A percentile compares a stretch with the other conserved stretches of the same genome.
phyloP scores from a whole-genome alignment of 2,329 filamentous ascomycete species.

The Fusarium anguioides region DNA sequence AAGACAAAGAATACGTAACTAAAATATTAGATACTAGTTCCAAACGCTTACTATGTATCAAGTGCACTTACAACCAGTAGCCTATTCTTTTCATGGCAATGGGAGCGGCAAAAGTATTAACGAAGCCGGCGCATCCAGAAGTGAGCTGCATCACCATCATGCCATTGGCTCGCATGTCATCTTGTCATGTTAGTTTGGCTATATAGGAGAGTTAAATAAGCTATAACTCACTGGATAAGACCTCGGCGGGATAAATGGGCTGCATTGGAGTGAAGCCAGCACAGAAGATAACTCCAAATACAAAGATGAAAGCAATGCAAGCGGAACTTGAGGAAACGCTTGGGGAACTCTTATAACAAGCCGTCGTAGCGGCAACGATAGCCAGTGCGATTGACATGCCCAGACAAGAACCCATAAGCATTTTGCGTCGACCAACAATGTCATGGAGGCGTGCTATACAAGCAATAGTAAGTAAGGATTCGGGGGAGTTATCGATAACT shows the following conservation, averaged over 20 bases:
- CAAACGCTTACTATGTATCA: fast-evolving
- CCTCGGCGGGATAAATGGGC: slow-evolving; percentile 14
- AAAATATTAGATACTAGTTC: fast-evolving
- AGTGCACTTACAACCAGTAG: slow-evolving; percentile 15
- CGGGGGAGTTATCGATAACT: background rate
- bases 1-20: slow-evolving; percentile 20
- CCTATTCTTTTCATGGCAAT: slow-evolving; percentile 35
- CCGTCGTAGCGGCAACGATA: slow-evolving; percentile 4
- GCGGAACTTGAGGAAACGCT: slow-evolving; percentile 5
- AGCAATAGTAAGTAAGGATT: background rate
- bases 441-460: slow-evolving; percentile 9
- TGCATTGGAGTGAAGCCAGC: slow-evolving; percentile 16
- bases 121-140: slow-evolving; percentile 23
- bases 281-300: slow-evolving; percentile 7
- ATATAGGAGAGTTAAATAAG: fast-evolving
- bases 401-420: slow-evolving; percentile 16
- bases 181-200: background rate
- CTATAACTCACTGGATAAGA: background rate
- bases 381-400: slow-evolving; percentile 3
- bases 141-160: slow-evolving; percentile 34
- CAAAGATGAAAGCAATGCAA: slow-evolving; percentile 15
- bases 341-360: slow-evolving; percentile 1
- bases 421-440: slow-evolving; percentile 6
- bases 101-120: slow-evolving; percentile 37
- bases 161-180: slow-evolving; percentile 37